Base-by-base conservation (phyloP, 2,329 filamentous ascomycete species). In the Bipolaris bicolor region DNA sequence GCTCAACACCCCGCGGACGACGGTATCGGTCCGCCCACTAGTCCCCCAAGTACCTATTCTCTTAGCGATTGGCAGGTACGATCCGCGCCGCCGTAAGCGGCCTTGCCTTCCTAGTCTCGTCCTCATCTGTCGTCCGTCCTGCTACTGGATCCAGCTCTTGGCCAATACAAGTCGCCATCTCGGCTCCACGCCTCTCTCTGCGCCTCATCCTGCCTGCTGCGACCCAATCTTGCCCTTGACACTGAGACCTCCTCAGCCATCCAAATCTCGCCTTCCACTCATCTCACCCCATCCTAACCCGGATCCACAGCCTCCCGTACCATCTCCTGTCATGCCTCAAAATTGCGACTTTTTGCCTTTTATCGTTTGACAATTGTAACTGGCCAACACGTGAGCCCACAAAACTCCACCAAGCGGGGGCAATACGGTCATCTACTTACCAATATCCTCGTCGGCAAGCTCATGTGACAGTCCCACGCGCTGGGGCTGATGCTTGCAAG, bases 401-500 rank as follows among this genome's bases (percentile, higher is more conserved):
- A 45, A 41, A 34, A 39, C 36, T 56, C 53, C 65, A 61, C 47
- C 59, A 29, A 61, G 44, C 24, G 26, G 49, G 15, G 11, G 36
- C 34, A 45, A 60, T 40, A 20, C 43, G 41, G 50, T 55, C 33
- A 36, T 26, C 41, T 62, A 71, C 88, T 81, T 84, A 94, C 91
- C 91, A 79, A 99, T 97, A 80, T 99, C 95, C 81, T 99, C 95
- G 77, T 99, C 95, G 56, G 88, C 91, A 72, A 99, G 83, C 82
- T 97, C 92, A 77, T 99, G 95, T 51, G 86, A 82, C 64, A 99
- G 84, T 48, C 95, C 95, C 62, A 98, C 95, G 72, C 93, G 87
- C 80, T 99, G 95, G 64, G 95, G 95, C 80, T 98, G 95, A 81
- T 99, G 95, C 84, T 98, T 98, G 67, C 98, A 94, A 54, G 93